Evolutionary conservation across 2,329 filamentous ascomycete species (phyloP).

Genomic region (Tolypocladium album): DNA sequence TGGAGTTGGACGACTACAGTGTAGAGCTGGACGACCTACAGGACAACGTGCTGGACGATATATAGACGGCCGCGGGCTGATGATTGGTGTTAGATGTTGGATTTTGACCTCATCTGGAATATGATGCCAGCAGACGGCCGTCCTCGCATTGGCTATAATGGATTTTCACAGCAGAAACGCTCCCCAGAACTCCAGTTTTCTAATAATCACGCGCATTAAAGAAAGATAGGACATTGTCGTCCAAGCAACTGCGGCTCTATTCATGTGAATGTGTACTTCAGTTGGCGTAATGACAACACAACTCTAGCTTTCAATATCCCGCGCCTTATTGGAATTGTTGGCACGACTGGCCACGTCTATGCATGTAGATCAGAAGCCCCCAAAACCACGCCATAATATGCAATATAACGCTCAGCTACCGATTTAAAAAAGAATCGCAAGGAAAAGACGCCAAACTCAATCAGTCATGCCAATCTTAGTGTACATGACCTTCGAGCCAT

Average conservation of each 20-base stretch:
- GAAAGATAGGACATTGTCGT: too few relatives aligned
- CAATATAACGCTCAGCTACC: neutral
- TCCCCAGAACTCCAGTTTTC: too few relatives aligned
- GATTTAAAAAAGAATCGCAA: neutral
- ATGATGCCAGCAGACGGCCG: neutral
- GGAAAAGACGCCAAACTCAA: neutral
- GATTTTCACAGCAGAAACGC: too few relatives aligned
- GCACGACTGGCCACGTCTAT: neutral
- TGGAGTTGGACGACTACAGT: constrained; percentile 17
- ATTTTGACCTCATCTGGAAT: neutral
- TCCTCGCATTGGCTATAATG: neutral
- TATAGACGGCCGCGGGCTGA: neutral
- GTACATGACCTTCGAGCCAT: neutral
- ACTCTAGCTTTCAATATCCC: too few relatives aligned
- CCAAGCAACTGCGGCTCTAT: neutral
- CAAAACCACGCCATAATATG: neutral
- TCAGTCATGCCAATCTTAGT: constrained; percentile 17
- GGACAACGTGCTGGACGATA: neutral
- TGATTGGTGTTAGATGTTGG: neutral
- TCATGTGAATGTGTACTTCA: neutral
- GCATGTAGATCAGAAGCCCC: neutral
- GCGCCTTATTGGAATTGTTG: too few relatives aligned
- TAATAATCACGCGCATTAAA: neutral
- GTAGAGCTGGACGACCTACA: neutral
- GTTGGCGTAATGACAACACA: neutral